A percentile compares a stretch with the other conserved stretches of the same genome.
Evolutionary conservation across 2,329 filamentous ascomycete genomes (phyloP).

Genomic region (Sporothrix pallida): DNA sequence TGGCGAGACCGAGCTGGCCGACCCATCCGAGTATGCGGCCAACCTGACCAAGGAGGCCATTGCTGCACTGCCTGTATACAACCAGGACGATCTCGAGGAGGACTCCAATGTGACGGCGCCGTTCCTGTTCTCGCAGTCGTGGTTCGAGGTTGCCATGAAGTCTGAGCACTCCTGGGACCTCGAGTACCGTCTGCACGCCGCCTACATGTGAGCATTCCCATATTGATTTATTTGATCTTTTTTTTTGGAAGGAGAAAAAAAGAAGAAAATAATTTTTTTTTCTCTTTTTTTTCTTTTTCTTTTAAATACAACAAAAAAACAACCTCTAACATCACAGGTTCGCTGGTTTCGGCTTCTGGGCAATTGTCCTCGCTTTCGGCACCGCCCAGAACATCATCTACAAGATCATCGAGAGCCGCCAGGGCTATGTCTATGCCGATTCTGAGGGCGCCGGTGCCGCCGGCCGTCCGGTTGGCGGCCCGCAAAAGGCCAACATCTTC

Average conservation of each 20-base stretch:
- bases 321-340: slow-evolving; percentile 30
- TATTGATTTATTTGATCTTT: background rate
- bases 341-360: slow-evolving; percentile 37
- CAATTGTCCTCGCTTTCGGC: slow-evolving; percentile 34
- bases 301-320: no score
- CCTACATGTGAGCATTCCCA: slow-evolving; percentile 31
- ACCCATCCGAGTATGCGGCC: slow-evolving; percentile 11
- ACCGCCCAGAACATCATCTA: slow-evolving; percentile 31
- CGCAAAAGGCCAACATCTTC: slow-evolving; percentile 15
- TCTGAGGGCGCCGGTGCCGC: slow-evolving; percentile 24
- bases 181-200: slow-evolving; percentile 11
- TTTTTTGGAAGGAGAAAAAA: no score
- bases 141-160: slow-evolving; percentile 1
- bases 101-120: slow-evolving; percentile 28
- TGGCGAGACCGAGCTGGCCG: slow-evolving; percentile 6
- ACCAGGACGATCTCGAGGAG: background rate
- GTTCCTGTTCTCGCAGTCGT: slow-evolving; percentile 27
- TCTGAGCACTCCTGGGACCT: slow-evolving; percentile 22
- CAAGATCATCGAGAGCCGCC: slow-evolving; percentile 30
- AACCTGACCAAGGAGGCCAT: slow-evolving; percentile 37
- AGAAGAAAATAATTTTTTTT: no score
- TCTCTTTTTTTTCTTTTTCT: no score
- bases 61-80: slow-evolving; percentile 29
- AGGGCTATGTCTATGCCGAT: slow-evolving; percentile 31
- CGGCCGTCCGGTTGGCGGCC: background rate